Percentiles rank a stretch among this genome's conserved stretches.
These are phyloP conservation scores for Tieghemiomyces parasiticus DNA, from an alignment of 192 early-diverging fungal genomes.

Conservation along the genomic window DNA sequence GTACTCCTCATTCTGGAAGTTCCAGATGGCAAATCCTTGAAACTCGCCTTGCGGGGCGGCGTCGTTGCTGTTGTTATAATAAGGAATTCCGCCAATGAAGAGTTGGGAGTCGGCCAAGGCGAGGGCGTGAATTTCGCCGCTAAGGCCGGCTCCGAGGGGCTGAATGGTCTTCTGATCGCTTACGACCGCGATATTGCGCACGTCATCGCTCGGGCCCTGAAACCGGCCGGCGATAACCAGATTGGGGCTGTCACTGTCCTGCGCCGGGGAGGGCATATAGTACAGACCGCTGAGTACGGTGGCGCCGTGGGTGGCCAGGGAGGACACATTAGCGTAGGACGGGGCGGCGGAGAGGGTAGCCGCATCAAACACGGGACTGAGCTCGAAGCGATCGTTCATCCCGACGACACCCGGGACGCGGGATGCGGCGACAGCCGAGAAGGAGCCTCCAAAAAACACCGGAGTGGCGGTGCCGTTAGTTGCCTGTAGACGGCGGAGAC, in stretches of 20 bases:
- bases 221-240: slow-evolving; percentile 40
- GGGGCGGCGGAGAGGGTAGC: neutral
- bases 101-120: slow-evolving; percentile 32
- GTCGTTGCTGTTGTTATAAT: slow-evolving; percentile 11
- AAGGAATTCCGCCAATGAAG: slow-evolving; percentile 38
- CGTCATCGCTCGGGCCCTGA: slow-evolving; percentile 19
- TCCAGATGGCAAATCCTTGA: slow-evolving; percentile 29
- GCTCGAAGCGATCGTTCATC: neutral
- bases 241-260: slow-evolving; percentile 20
- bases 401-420: slow-evolving; percentile 11
- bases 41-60: slow-evolving; percentile 12
- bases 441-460: slow-evolving; percentile 16
- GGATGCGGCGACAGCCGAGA: slow-evolving; percentile 22
- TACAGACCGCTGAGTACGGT: slow-evolving; percentile 33
- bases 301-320: slow-evolving; percentile 6
- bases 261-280: slow-evolving; percentile 23
- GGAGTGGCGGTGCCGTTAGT: neutral
- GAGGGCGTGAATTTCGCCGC: slow-evolving; percentile 33
- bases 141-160: slow-evolving; percentile 19
- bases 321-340: neutral
- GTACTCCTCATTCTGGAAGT: slow-evolving; percentile 23
- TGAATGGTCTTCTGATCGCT: slow-evolving; percentile 25
- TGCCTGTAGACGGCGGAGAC: neutral
- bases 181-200: slow-evolving; percentile 26
- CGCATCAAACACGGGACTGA: neutral